Evolutionary conservation across 108 stramenopile genomes (phyloP), one percentile per base, ranked within the genome.

Genomic region (Pseudonitzschia multistriata): DNA sequence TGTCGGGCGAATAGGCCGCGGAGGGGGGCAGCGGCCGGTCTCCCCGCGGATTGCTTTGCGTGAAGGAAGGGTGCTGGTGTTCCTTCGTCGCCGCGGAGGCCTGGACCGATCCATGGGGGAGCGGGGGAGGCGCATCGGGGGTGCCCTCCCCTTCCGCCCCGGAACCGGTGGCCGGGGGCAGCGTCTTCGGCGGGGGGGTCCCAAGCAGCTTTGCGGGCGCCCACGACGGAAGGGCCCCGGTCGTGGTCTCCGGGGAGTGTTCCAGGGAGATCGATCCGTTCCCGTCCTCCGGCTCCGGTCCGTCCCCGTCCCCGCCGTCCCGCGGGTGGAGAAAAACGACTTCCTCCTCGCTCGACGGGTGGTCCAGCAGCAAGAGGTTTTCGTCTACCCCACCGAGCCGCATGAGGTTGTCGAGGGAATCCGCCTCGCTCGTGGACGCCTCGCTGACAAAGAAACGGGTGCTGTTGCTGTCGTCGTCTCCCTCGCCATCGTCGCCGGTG

Each of bases 401-500:
- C 60, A 68, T 68, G n/a, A 45, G 63, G 28, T 62, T 35, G 1
- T 72, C 66, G 50, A 57, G 62, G 11, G 66, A 78, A 7, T 78
- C 77, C 8, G 71, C 70, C 52, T 77, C 81, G 45, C 73, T 74
- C 36, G 53, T 55, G 27, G 81, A 82, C 13, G 81, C 73, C 52
- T 82, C 77, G 67, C 77, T 82, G 53, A 82, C 59, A 45, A 78
- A 82, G 52, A 78, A 55, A 53, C 70, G 62, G 21, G 24, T 59
- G 34, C 78, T 79, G 45, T 66, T 71, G 36, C 68, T 72, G 62
- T 77, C 70, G 21, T 77, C 65, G 27, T 30, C 61, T 0, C 39
- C 72, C 21, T 35, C 19, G 0, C 27, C 60, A 4, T 73, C 64
- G 34, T 35, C 36, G 34, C 36, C 19, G 61, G 6, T 34, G 33